Evolutionary conservation across 371 early-diverging fungal species (phyloP), one percentile per base, ranked within the genome.

Genomic region (Mucor plumbeus): DNA sequence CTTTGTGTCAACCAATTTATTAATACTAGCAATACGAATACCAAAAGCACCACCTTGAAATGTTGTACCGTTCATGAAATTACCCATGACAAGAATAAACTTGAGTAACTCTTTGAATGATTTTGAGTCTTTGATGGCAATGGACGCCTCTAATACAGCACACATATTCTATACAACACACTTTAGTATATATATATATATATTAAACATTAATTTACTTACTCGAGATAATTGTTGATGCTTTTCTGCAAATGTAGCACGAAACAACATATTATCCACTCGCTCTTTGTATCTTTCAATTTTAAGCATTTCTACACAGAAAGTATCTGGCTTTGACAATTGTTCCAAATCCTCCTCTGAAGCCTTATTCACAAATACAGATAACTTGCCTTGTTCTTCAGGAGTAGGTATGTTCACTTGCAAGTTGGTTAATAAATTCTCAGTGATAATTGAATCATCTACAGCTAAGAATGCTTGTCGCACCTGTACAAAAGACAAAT

Each of bases 21-120:
- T 94, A 56, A 97, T 87, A 78, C 93, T 94, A 7, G 86, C 85
- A 66, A 96, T 92, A 64, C 89, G 88, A 74, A 96, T 94, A 17
- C 96, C 97, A 80, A 91, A 94, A 10, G 95, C 95, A 14, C 93
- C 92, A 38, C 97, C 96, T 65, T 92, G 91, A 79, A 94, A 91
- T 2, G 91, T 88, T 0, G 89, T 86, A 3, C 92, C 92, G 68
- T 97, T 97, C 93, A 97, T 94, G 69, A 87, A 95, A 73, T 97
- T 97, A 59, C 97, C 96, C 19, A 96, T 75, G 5, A 92, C 87
- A 54, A 97, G 79, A 38, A 97, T 90, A 39, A 96, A 77, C 84
- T 87, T 80, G 26, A 90, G 72, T 0, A 89, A 48, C 36, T 84
- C 80, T 21, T 85, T 78, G 63, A 89, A 87, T 7, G 80, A 50